These are phyloP conservation scores for Myxozyma monticola DNA, from an alignment of 805 yeast species.

Conservation along the genomic window DNA sequence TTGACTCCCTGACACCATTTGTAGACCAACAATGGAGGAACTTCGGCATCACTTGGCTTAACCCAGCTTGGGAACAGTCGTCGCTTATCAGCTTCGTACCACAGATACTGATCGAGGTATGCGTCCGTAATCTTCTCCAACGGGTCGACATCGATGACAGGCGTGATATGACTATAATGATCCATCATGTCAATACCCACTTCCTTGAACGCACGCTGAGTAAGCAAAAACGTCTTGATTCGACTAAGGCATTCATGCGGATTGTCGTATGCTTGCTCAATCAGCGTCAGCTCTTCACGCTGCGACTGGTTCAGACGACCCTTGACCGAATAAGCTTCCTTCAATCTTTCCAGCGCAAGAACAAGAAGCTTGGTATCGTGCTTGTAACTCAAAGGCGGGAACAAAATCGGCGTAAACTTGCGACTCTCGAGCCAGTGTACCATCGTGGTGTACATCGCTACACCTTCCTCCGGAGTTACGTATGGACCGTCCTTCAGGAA, in stretches of 20 bases:
- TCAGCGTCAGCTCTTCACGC: slow-evolving; percentile 87
- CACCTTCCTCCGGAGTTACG: slow-evolving; percentile 83
- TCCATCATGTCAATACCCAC: slow-evolving; percentile 88
- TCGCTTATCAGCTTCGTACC: slow-evolving; percentile 92
- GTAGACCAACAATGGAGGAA: slow-evolving; percentile 86
- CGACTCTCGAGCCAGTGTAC: slow-evolving; percentile 88
- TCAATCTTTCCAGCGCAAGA: slow-evolving; percentile 83
- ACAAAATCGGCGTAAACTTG: slow-evolving; percentile 82
- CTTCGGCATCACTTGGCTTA: slow-evolving; percentile 90
- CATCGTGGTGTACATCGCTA: slow-evolving; percentile 79
- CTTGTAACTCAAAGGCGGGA: slow-evolving; percentile 88
- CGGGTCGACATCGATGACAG: slow-evolving; percentile 87
- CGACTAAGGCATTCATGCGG: slow-evolving; percentile 91
- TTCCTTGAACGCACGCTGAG: slow-evolving; percentile 92
- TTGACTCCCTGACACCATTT: slow-evolving; percentile 94
- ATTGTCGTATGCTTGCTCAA: slow-evolving; percentile 94
- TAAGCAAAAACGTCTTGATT: slow-evolving; percentile 74
- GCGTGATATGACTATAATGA: slow-evolving; percentile 75
- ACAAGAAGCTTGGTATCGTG: slow-evolving; percentile 90
- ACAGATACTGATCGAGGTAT: slow-evolving; percentile 87
- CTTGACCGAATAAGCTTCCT: slow-evolving; percentile 73
- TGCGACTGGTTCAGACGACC: slow-evolving; percentile 81
- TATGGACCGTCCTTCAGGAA: slow-evolving; percentile 86
- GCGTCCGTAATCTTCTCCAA: slow-evolving; percentile 95
- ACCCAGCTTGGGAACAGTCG: slow-evolving; percentile 93